These are phyloP conservation scores for Pseudoneurospora amorphoporcata DNA, from an alignment of 495 filamentous ascomycete genomes.

Conservation along the genomic window DNA sequence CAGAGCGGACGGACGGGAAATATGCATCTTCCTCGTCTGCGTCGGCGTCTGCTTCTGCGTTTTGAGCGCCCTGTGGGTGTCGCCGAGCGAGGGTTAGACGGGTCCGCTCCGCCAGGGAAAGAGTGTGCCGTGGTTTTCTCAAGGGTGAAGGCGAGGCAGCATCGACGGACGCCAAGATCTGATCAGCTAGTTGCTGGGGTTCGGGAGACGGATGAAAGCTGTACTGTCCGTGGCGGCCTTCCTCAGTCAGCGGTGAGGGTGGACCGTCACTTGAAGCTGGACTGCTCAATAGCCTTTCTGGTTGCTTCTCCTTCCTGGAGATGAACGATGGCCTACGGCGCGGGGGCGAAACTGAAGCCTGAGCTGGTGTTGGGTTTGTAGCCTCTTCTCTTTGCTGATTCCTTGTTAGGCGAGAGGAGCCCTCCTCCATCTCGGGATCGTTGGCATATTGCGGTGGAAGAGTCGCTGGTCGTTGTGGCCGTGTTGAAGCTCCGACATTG, in stretches of 20 bases:
- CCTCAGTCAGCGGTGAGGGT: not conserved
- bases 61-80: conserved; percentile 20
- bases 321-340: not conserved
- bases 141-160: conserved; percentile 39
- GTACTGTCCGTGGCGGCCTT: not conserved
- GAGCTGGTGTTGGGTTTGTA: not conserved
- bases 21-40: conserved; percentile 12
- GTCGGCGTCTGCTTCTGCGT: conserved; percentile 16
- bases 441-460: not conserved
- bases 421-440: not conserved
- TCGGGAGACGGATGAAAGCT: conserved; percentile 23
- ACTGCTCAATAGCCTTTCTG: not conserved
- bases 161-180: conserved; percentile 47
- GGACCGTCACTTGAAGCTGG: not conserved
- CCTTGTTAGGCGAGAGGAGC: not conserved
- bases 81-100: conserved; percentile 39
- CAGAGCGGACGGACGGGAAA: conserved; percentile 1
- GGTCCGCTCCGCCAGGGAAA: conserved; percentile 44
- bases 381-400: not conserved
- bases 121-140: conserved; percentile 42
- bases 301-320: not conserved
- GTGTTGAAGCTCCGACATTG: not conserved
- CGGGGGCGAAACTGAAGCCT: not conserved
- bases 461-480: not conserved
- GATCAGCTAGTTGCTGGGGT: conserved; percentile 38